Base-by-base conservation (phyloP, 2,329 filamentous ascomycete species). In the Penicillium griseofulvum region DNA sequence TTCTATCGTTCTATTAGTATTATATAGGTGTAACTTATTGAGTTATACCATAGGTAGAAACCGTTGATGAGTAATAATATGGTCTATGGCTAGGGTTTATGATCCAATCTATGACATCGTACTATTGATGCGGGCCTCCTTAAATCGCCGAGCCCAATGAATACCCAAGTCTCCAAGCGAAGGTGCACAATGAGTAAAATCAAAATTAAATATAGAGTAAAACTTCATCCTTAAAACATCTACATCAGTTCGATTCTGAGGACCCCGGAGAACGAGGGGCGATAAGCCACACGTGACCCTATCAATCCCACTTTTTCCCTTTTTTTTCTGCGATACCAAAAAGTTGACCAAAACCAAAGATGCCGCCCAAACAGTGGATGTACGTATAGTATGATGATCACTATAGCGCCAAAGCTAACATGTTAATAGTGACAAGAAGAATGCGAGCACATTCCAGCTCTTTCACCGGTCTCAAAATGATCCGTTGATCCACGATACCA, bases 391-490 rank as follows among this genome's bases (percentile, higher is more conserved):
- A 2, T 4, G 8, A 22, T 14, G 12, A 31, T 22, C 0, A 11
- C 26, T 16, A 28, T 11, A 10, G 47, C 12, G 28, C 9, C 2
- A 11, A 39, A 24, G 46, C 62, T 63, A 55, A 65, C 67, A 73
- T 52, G 73, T 66, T 60, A 57, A 49, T 70, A 87, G 85, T 65
- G 84, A 97, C 80, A 97, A 96, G 80, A 96, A 96, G 77, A 88
- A 84, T 57, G 92, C 94, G 66, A 89, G 90, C 73, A 94, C 92
- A 77, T 97, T 96, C 77, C 88, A 89, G 65, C 89, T 99, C 72
- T 91, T 97, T 67, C 90, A 97, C 78, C 90, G 94, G 69, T 90
- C 93, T 33, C 95, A 99, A 77, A 91, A 97, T 85, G 94, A 99
- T 74, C 94, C 95, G 44, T 85, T 93, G 67, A 97, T 99, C 72